Conservation (phyloP, 345 rosid species). For the Rubroshorea leprosula region DNA sequence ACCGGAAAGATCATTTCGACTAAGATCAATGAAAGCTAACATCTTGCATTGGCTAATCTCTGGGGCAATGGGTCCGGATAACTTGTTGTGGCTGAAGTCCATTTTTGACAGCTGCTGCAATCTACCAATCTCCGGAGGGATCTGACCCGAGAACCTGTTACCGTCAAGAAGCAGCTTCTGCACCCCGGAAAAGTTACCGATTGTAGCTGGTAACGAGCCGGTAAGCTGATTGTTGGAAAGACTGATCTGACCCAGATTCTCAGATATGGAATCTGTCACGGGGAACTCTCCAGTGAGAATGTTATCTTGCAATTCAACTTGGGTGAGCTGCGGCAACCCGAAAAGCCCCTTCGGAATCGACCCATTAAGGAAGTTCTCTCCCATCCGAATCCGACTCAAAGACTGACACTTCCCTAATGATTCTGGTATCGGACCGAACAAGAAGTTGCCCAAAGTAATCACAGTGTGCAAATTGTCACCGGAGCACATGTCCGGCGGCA, state of each 20-base stretch:
- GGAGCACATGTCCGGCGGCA: conserved; percentile 65
- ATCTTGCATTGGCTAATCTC: conserved; percentile 80
- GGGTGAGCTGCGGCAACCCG: conserved; percentile 60
- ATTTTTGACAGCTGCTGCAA: conserved; percentile 76
- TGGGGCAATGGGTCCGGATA: conserved; percentile 55
- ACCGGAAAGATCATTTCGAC: conserved; percentile 75
- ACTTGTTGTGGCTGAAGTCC: conserved; percentile 70
- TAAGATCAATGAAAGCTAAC: conserved; percentile 73
- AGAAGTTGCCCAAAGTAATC: conserved; percentile 65
- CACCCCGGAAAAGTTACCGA: conserved; percentile 76
- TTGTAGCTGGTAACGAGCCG: conserved; percentile 57
- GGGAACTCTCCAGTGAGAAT: conserved; percentile 61
- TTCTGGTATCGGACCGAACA: conserved; percentile 76
- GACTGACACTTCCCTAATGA: conserved; percentile 67
- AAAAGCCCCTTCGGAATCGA: conserved; percentile 77
- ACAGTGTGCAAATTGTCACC: conserved; percentile 64
- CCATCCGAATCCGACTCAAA: conserved; percentile 77
- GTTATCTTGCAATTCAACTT: conserved; percentile 79
- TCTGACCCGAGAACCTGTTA: conserved; percentile 63
- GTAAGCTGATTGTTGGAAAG: conserved; percentile 75
- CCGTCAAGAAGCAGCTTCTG: conserved; percentile 89
- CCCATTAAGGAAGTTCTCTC: conserved; percentile 77
- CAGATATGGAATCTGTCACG: conserved; percentile 35
- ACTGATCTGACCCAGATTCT: conserved; percentile 66
- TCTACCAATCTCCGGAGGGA: conserved; percentile 72